Base-by-base conservation (phyloP, 1,284 basidiomycete species). In the Cystobasidium sp. region DNA sequence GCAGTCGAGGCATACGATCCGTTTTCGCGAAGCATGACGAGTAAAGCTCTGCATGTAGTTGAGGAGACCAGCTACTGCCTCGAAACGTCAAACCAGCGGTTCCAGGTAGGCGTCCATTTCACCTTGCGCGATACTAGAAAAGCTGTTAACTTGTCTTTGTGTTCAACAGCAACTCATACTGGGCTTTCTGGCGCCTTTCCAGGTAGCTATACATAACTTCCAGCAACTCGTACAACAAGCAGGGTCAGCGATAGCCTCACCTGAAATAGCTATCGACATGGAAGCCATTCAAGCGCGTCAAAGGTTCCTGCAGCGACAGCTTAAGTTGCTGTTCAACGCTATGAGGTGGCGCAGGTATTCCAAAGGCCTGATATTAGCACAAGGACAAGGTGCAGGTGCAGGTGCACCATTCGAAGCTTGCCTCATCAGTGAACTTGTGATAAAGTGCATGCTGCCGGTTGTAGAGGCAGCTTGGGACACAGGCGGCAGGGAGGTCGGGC, bases 381-480 rank as follows among this genome's bases (percentile, higher is more conserved):
- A 69, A 43, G 75, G 65, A 41, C 43, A 37, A 63, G 74, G 49
- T 37, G 59, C 64, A 44, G 73, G 68, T 22, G 75, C 51, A 1
- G 56, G 69, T 39, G 47, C 65, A 0, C 68, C 55, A 1, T 87
- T 88, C 14, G 89, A 90, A 75, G 85, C 86, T 59, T 87, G 87
- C 76, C 86, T 88, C 2, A 81, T 89, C 16, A 86, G 86, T 3
- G 84, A 86, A 74, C 82, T 92, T 56, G 85, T 88, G 16, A 85
- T 83, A 18, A 84, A 74, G 81, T 93, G 18, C 75, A 85, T 95
- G 62, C 78, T 91, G 59, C 88, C 88, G 0, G 85, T 92, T 20
- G 88, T 93, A 6, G 86, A 88, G 76, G 87, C 86, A 69, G 90
- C 90, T 6, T 97, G 94, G 94, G 91, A 93, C 44, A 90, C 92